Percentiles rank a stretch among this genome's conserved stretches.
Conservation (phyloP, 2,329 filamentous ascomycete genomes). For the Malbranchea cinnamomea region DNA sequence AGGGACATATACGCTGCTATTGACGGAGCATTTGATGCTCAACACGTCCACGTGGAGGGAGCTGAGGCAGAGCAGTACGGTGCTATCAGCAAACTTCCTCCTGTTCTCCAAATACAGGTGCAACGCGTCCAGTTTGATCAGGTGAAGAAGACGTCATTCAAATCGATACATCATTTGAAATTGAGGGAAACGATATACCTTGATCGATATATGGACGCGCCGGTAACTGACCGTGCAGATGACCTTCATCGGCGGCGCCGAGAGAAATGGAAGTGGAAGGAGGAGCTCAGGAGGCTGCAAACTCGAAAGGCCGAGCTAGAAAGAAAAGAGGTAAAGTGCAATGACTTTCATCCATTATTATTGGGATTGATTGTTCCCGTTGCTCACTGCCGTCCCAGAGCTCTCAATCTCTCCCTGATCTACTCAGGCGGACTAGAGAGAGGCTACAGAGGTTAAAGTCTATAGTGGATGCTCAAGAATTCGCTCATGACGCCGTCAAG, state of each 20-base stretch:
- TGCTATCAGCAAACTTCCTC: constrained; percentile 61
- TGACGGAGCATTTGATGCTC: constrained; percentile 69
- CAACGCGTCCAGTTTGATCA: constrained; percentile 64
- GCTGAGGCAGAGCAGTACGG: constrained; percentile 47
- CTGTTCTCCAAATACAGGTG: constrained; percentile 77
- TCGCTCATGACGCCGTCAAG: constrained; percentile 25
- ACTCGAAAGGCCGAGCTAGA: constrained; percentile 30
- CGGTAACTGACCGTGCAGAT: constrained; percentile 43
- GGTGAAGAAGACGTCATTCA: constrained; percentile 43
- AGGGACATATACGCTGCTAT: constrained; percentile 69
- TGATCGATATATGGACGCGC: constrained; percentile 65
- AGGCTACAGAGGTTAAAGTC: constrained; percentile 30
- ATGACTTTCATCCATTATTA: too few species aligned
- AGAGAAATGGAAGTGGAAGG: constrained; percentile 56
- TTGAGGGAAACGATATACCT: constrained; percentile 74
- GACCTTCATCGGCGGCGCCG: constrained; percentile 51
- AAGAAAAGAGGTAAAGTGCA: constrained; percentile 18
- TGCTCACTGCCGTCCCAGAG: constrained; percentile 11
- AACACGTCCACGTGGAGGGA: constrained; percentile 55
- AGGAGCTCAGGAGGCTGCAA: constrained; percentile 42
- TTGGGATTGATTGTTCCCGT: constrained; percentile 3
- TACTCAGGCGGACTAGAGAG: constrained; percentile 23
- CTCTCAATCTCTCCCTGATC: constrained; percentile 17
- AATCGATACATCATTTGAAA: constrained; percentile 62
- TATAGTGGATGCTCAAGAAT: constrained; percentile 20